Percentiles rank a stretch among this genome's conserved stretches.
Conservation (phyloP, 495 filamentous ascomycete genomes). For the Talaromyces borbonicus region DNA sequence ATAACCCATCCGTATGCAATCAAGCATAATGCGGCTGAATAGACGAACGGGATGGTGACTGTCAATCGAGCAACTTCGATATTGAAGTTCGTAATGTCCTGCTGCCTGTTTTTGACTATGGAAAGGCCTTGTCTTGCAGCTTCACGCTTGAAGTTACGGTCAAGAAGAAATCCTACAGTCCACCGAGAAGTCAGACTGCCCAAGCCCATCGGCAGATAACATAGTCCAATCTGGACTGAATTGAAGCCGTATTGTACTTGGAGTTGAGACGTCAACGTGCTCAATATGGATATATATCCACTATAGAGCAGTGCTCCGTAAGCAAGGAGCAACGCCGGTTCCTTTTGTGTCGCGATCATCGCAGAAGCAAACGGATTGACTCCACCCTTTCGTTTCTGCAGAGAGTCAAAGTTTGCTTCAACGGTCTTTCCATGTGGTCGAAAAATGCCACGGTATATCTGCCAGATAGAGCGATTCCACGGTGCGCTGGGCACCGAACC, state of each 20-base stretch:
- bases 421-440: constrained; percentile 6
- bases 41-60: constrained; percentile 20
- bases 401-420: constrained; percentile 6
- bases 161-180: constrained; percentile 64
- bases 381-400: constrained; percentile 12
- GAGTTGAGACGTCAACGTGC: constrained; percentile 10
- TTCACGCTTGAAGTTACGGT: constrained; percentile 38
- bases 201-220: constrained; percentile 29
- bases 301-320: constrained; percentile 18
- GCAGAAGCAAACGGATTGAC: constrained; percentile 20
- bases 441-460: constrained; percentile 12
- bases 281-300: constrained; percentile 18
- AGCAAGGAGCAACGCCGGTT: constrained; percentile 26
- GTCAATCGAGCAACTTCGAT: constrained; percentile 28
- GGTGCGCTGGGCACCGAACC: constrained; percentile 27
- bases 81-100: constrained; percentile 26
- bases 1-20: constrained; percentile 51
- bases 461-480: constrained; percentile 28
- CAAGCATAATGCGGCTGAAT: constrained; percentile 22
- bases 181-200: constrained; percentile 75
- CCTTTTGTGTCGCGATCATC: constrained; percentile 28
- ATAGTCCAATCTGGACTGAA: constrained; percentile 27
- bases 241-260: constrained; percentile 18
- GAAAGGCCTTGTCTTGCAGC: constrained; percentile 26
- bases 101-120: constrained; percentile 36